These are phyloP conservation scores for Chlamydomonas incerta DNA, from an alignment of 139 green algal species.

Conservation along the genomic window DNA sequence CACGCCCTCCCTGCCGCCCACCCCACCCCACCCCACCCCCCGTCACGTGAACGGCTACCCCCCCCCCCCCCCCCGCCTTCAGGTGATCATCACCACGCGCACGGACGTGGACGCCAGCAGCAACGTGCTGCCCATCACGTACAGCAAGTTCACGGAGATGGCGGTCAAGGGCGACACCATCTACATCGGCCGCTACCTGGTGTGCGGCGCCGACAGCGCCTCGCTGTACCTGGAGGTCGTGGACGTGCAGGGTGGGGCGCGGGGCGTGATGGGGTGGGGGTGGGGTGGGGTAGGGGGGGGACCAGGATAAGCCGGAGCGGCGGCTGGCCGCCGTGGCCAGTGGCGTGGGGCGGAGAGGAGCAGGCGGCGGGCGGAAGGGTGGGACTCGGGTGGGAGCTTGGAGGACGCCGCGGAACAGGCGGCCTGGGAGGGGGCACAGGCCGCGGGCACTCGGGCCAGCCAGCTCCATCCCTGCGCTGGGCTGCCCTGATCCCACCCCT, in stretches of 20 bases:
- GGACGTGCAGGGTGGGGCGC: constrained; percentile 30
- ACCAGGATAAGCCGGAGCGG: too few species aligned
- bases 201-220: constrained; percentile 86
- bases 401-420: too few species aligned
- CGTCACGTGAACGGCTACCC: not conserved
- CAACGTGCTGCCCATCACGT: constrained; percentile 83
- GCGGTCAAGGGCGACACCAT: constrained; percentile 83
- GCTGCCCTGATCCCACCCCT: too few species aligned
- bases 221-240: constrained; percentile 86
- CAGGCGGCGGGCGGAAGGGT: too few species aligned
- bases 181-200: constrained; percentile 93
- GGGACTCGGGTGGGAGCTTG: too few species aligned
- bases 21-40: not conserved
- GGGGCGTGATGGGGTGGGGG: not conserved
- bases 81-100: constrained; percentile 52
- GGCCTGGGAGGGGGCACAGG: too few species aligned
- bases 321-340: too few species aligned
- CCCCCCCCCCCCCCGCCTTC: too few species aligned
- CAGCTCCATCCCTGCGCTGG: too few species aligned
- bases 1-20: too few species aligned
- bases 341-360: too few species aligned
- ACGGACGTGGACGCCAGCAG: constrained; percentile 51
- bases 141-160: constrained; percentile 81
- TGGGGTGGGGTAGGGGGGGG: not conserved
- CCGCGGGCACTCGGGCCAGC: too few species aligned